Conservation (phyloP, 2,329 filamentous ascomycete genomes). For the Aspergillus sp. region DNA sequence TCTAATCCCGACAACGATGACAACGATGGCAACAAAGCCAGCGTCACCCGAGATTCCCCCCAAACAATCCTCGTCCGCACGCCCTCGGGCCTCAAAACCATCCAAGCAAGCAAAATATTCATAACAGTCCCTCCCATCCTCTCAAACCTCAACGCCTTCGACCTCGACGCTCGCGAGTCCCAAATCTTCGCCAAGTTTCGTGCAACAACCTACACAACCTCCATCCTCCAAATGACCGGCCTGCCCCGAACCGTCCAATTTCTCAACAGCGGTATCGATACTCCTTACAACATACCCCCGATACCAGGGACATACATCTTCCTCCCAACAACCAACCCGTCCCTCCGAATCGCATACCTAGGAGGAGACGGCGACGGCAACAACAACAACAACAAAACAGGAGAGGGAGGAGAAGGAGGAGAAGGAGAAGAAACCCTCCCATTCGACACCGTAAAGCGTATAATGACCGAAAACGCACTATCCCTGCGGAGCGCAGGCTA, state of each 20-base stretch:
- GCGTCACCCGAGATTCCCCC: constrained; percentile 12
- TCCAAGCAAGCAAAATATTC: constrained; percentile 38
- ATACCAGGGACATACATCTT: constrained; percentile 9
- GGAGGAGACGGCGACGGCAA: neutral
- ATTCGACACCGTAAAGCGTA: neutral
- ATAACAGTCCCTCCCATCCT: constrained; percentile 38
- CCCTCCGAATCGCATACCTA: neutral
- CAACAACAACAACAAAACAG: too few relatives aligned
- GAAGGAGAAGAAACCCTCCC: neutral
- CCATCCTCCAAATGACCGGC: constrained; percentile 29
- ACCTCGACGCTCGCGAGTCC: constrained; percentile 31
- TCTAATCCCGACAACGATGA: neutral
- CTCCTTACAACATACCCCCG: constrained; percentile 7
- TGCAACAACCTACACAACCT: constrained; percentile 27
- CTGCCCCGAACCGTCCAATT: constrained; percentile 15
- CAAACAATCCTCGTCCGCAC: constrained; percentile 27
- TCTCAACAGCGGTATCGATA: constrained; percentile 10
- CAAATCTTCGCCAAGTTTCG: constrained; percentile 34
- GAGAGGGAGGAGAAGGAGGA: too few relatives aligned
- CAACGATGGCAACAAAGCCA: too few relatives aligned
- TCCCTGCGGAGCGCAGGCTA: constrained; percentile 2
- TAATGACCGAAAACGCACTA: constrained; percentile 6
- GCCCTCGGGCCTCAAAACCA: constrained; percentile 23
- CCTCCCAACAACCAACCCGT: neutral
- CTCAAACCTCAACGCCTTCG: constrained; percentile 31